Evolutionary conservation across 2,329 filamentous ascomycete species (phyloP), one percentile per base, ranked within the genome.

Genomic region (Graphiopsis chlorocephala): DNA sequence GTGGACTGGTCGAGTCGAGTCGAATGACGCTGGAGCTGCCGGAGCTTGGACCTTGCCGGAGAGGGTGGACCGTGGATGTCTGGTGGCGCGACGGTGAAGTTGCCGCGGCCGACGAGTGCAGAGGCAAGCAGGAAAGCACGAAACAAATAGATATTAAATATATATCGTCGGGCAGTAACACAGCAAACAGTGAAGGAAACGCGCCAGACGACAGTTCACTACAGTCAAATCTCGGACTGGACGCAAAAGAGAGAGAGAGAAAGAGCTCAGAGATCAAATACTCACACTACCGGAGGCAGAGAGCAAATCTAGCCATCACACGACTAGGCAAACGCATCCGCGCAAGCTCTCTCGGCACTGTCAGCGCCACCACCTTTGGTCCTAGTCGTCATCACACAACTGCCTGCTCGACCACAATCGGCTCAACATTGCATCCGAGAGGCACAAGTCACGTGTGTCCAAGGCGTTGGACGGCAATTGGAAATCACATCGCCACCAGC

Each of bases 271-370:
- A n/a, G n/a, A n/a, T n/a, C n/a, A 14, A 31, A 20, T 17, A 31
- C n/a, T 20, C n/a, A 45, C 8, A 2, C 17, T 53, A 23, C 25
- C 25, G 15, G 25, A 52, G 25, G 15, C 25, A 26, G 50, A 28
- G n/a, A 53, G 8, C 20, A 3, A 38, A 61, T 58, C 61, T 2
- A 35, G 47, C 38, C 38, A 45, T 11, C 59, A 52, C 50, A 53
- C 62, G 25, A 38, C 38, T 50, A 68, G 67, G 67, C 67, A 68
- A 63, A 63, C 67, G 53, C 50, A 56, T 62, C 64, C 63, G 52
- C 65, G 66, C 65, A 67, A 66, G 63, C 67, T 45, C n/a, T 3
- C n/a, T 47, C 31, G 47, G 61, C 55, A 29, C 25, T 14, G 33
- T 55, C 50, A 48, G 61, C 59, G 60, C 60, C 60, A 62, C 60